Evolutionary conservation across 176 grass and related monocot genomes (phyloP).

Genomic region (Lolium rigidum): DNA sequence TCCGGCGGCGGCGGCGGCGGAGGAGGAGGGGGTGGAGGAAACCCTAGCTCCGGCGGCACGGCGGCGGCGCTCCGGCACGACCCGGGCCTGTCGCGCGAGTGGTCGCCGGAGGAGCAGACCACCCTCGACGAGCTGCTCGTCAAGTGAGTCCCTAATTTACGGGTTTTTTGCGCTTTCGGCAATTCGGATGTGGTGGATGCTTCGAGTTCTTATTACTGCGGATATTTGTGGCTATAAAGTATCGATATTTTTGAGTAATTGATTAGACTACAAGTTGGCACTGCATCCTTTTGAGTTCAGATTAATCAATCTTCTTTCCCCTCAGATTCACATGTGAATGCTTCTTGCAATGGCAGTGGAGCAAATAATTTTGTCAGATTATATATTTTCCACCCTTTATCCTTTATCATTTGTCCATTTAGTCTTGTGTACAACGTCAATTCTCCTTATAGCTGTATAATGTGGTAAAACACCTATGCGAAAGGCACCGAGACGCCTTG

Average conservation of each 20-base stretch:
- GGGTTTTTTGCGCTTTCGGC: constrained; percentile 19
- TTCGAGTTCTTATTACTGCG: constrained; percentile 4
- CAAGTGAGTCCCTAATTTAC: constrained; percentile 61
- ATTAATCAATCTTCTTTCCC: not conserved
- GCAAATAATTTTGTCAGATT: constrained; percentile 21
- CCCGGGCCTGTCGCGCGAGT: constrained; percentile 81
- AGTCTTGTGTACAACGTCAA: not conserved
- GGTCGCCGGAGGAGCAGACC: constrained; percentile 82
- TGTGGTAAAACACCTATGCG: not conserved
- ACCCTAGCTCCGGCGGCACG: constrained; percentile 69
- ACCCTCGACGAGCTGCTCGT: constrained; percentile 69
- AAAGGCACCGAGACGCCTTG: not conserved
- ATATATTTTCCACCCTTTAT: not conserved
- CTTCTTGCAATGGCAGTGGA: constrained; percentile 11
- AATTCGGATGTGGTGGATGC: not conserved
- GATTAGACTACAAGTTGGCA: not conserved
- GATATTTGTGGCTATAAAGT: constrained; percentile 31
- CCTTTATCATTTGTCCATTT: constrained; percentile 1
- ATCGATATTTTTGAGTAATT: constrained; percentile 36
- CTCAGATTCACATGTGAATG: constrained; percentile 6
- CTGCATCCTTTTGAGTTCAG: not conserved
- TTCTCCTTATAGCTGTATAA: constrained; percentile 1
- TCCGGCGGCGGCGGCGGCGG: constrained; percentile 38
- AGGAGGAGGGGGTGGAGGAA: constrained; percentile 45
- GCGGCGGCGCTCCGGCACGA: constrained; percentile 70